Evolutionary conservation across 1,284 basidiomycete species (phyloP).

Genomic region (Hypsizygus ulmarius): DNA sequence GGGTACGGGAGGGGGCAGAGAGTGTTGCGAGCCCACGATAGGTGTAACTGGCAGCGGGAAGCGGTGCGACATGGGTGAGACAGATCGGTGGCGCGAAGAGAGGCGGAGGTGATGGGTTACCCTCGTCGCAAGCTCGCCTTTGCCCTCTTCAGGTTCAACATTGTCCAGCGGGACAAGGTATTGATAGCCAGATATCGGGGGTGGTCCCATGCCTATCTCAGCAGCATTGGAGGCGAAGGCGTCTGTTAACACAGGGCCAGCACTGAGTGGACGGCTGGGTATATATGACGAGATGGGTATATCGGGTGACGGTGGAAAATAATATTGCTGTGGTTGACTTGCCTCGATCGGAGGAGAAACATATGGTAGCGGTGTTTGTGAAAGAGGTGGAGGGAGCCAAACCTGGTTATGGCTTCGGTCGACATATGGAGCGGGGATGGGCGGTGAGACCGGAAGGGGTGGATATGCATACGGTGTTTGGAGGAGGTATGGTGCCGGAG

Average conservation of each 20-base stretch:
- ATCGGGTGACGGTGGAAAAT: constrained; percentile 31
- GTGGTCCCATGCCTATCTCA: constrained; percentile 1
- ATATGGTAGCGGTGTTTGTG: constrained; percentile 27
- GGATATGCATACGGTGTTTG: constrained; percentile 34
- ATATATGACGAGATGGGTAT: constrained; percentile 11
- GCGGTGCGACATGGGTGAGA: constrained; percentile 52
- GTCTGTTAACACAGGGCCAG: constrained; percentile 8
- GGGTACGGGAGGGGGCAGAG: constrained; percentile 9
- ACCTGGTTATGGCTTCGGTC: constrained; percentile 40
- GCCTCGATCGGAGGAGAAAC: constrained; percentile 22
- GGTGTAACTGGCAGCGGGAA: constrained; percentile 30
- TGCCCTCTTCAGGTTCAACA: constrained; percentile 49
- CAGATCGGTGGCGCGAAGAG: constrained; percentile 55
- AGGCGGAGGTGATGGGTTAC: constrained; percentile 57
- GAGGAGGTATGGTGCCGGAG: constrained; percentile 13
- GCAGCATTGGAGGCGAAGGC: background rate
- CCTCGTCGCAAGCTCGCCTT: constrained; percentile 57
- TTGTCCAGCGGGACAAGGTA: constrained; percentile 7
- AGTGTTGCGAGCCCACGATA: constrained; percentile 4
- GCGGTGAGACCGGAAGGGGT: constrained; percentile 34
- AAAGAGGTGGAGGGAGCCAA: constrained; percentile 45
- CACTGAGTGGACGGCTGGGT: constrained; percentile 14
- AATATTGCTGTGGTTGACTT: constrained; percentile 26
- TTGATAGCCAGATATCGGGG: constrained; percentile 19
- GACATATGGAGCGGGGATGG: constrained; percentile 36